Conservation (phyloP, 805 yeast species). For the Candida chilensis region DNA sequence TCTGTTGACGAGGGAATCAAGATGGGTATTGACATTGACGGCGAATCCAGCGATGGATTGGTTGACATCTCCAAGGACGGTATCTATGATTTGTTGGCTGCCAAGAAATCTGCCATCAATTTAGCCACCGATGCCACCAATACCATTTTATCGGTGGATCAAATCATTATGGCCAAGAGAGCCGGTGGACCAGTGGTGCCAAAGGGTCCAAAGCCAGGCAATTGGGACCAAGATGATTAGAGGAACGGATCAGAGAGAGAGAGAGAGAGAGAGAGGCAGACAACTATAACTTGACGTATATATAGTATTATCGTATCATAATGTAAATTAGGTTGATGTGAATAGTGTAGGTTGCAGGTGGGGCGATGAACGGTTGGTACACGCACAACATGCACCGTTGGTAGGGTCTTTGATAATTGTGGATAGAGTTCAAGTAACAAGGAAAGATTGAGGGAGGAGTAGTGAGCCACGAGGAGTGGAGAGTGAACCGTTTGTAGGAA, state of each 20-base stretch:
- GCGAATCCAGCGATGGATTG: constrained; percentile 48
- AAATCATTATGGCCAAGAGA: constrained; percentile 96
- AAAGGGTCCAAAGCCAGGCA: constrained; percentile 77
- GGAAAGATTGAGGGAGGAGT: too few relatives aligned
- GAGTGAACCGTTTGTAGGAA: too few relatives aligned
- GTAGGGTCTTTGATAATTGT: too few relatives aligned
- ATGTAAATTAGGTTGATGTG: too few relatives aligned
- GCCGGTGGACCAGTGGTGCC: constrained; percentile 98
- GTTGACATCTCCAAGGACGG: constrained; percentile 62
- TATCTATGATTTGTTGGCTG: constrained; percentile 70
- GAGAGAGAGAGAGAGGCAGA: too few relatives aligned
- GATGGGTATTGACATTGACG: constrained; percentile 76
- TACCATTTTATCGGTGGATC: constrained; percentile 88
- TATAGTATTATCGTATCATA: too few relatives aligned
- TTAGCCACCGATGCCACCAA: constrained; percentile 94
- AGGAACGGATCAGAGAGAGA: neutral
- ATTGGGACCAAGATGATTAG: constrained; percentile 92
- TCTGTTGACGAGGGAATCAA: constrained; percentile 34
- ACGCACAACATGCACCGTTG: too few relatives aligned
- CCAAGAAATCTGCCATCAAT: constrained; percentile 80
- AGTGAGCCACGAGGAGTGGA: too few relatives aligned
- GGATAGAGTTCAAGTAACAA: too few relatives aligned
- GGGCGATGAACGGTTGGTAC: too few relatives aligned
- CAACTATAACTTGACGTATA: too few relatives aligned
- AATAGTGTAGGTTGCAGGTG: too few relatives aligned